Evolutionary conservation across 2,329 filamentous ascomycete genomes (phyloP), one percentile per base, ranked within the genome.

Genomic region (Malbranchea cinnamomea): DNA sequence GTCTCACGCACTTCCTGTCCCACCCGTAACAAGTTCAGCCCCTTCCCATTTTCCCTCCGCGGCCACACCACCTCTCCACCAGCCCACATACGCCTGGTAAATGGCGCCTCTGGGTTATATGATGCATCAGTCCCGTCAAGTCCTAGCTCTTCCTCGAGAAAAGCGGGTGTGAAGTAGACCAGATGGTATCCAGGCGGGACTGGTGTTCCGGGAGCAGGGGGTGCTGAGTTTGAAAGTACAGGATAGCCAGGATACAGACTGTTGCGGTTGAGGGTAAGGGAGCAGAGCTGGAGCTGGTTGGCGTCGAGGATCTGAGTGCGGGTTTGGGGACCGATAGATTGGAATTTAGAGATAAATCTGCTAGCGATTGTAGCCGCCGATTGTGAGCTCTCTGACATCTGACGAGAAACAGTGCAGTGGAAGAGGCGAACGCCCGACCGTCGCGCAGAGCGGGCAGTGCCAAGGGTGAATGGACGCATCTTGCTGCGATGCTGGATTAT

Each of bases 1-100:
- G 52, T 61, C 50, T 78, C 73, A 20, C 57, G 61, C 1, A 66
- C 66, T 12, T 58, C 49, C 37, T 74, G 65, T 1, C 69, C 71
- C 2, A 74, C 62, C 2, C 57, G 53, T 35, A 76, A 45, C 11
- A 47, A 38, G 39, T 62, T 59, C 15, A 46, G 40, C 9, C 50
- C 50, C 12, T 47, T 37, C 5, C 45, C 51, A 11, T 47, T 32
- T 4, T 30, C 34, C 6, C 27, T 35, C 8, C 52, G 47, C 2
- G 55, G 43, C 68, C 70, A 74, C 9, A 48, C 45, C 49, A 77
- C 67, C 33, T 59, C 56, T 0, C 74, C 74, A 2, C 72, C 73
- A 0, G 73, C 73, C 74, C 74, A 78, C 73, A 78, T 77, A 8
- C 73, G 59, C 17, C 72, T 52, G 2, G 69, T 73, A 34, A 75